These are phyloP conservation scores for Eragrostis nindensis DNA, from an alignment of 176 grass and related monocot species.

Conservation along the genomic window DNA sequence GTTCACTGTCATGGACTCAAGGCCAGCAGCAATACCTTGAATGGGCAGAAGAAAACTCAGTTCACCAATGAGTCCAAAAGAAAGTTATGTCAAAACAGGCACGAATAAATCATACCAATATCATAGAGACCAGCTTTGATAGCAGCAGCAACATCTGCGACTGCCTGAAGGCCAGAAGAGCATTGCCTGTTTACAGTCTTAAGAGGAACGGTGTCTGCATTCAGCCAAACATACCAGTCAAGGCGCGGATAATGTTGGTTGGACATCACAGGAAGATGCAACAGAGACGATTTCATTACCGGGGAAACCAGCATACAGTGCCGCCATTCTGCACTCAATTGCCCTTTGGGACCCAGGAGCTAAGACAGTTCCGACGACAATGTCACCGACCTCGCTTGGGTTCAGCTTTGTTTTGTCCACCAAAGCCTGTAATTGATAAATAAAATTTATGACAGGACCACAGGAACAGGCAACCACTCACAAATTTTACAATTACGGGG, in stretches of 20 bases:
- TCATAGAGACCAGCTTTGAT: constrained; percentile 88
- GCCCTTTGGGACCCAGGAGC: constrained; percentile 90
- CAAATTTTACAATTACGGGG: background rate
- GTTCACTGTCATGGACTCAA: constrained; percentile 89
- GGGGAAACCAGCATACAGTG: constrained; percentile 87
- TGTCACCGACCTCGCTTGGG: constrained; percentile 86
- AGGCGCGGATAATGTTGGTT: background rate
- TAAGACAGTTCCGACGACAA: constrained; percentile 92
- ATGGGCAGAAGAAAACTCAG: constrained; percentile 30
- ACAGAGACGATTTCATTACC: constrained; percentile 47
- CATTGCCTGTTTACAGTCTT: constrained; percentile 93
- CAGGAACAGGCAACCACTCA: background rate
- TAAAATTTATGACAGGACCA: constrained; percentile 19
- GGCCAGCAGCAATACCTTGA: constrained; percentile 87
- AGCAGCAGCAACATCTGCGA: constrained; percentile 81
- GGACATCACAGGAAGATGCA: background rate
- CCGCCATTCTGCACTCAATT: constrained; percentile 91
- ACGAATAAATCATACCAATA: constrained; percentile 58
- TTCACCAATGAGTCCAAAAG: constrained; percentile 28
- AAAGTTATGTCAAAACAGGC: constrained; percentile 3
- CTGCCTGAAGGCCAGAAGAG: constrained; percentile 94
- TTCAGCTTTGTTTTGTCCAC: constrained; percentile 81
- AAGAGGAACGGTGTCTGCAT: constrained; percentile 85
- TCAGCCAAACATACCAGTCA: constrained; percentile 34
- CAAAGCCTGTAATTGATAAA: constrained; percentile 60